Base-by-base conservation (phyloP, 768 basidiomycete genomes). In the Termitomyces sp. region DNA sequence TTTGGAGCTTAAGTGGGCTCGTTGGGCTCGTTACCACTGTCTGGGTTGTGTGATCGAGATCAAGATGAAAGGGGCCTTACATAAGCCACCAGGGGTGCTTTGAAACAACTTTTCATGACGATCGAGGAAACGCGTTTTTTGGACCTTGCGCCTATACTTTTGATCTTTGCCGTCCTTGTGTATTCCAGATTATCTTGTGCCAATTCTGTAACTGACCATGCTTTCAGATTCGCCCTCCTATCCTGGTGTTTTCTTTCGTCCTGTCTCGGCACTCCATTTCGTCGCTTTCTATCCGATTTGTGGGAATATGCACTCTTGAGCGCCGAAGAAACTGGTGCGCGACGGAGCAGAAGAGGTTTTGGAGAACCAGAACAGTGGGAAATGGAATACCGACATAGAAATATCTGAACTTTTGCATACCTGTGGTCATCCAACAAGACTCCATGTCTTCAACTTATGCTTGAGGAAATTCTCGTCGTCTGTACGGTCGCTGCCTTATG, bases 181-280 rank as follows among this genome's bases (percentile, higher is more conserved):
- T 66, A 53, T 51, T 42, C 46, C 13, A 37, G 20, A 22, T 20
- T 46, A 36, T 52, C 26, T n/a, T 39, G 24, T 42, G 47, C 57
- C 58, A 55, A 20, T 48, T 34, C 59, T 54, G 18, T 50, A 28
- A 12, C 37, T 64, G 46, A 58, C 55, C 18, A 41, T 51, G 26
- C 24, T 39, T 41, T 46, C 26, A 85, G 82, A 39, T 66, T 79
- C 39, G 75, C 79, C 16, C 73, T 79, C 29, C 64, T 87, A 7
- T 77, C 78, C 42, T 87, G 87, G 84, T 89, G 87, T 65, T 69
- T 87, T 58, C 69, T 88, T 51, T 86, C 85, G 34, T 87, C 86
- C 7, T 87, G 87, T 71, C 67, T 88, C 57, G 87, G 87, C 29
- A 71, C 73, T 2, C 72, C 82, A 5, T 69, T 85, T 39, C 70